These are phyloP conservation scores for Phaseolus coccineus DNA, from an alignment of 331 rosid genomes.

Conservation along the genomic window DNA sequence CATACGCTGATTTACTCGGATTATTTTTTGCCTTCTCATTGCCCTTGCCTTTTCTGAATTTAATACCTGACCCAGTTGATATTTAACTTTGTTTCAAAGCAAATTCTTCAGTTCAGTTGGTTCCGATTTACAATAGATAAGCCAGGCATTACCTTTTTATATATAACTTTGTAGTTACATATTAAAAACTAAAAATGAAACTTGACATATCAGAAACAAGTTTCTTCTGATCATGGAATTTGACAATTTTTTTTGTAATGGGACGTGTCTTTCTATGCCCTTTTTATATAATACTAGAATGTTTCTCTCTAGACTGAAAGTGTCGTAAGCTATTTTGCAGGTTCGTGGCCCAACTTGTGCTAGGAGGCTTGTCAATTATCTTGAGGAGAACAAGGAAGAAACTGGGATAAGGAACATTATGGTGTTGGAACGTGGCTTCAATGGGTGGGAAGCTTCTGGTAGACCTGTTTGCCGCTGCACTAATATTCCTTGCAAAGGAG, in stretches of 20 bases:
- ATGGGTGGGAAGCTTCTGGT: constrained; percentile 93
- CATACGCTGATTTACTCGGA: neutral
- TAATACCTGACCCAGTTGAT: constrained; percentile 4
- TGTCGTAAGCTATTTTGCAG: constrained; percentile 51
- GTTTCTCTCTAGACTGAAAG: constrained; percentile 30
- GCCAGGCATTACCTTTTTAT: neutral
- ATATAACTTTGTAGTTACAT: neutral
- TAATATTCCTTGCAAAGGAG: constrained; percentile 69
- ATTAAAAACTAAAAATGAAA: neutral
- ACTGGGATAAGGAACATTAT: constrained; percentile 74
- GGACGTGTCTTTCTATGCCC: constrained; percentile 14
- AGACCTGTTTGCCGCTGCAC: constrained; percentile 89
- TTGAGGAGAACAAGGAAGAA: constrained; percentile 74
- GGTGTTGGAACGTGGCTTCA: constrained; percentile 95
- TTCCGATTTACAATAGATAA: constrained; percentile 6
- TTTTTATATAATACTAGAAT: neutral
- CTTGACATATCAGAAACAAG: constrained; percentile 16
- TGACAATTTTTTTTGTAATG: neutral
- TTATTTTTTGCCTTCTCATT: constrained; percentile 16
- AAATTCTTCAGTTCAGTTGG: constrained; percentile 14
- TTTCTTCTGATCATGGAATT: constrained; percentile 19
- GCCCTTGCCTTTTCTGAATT: neutral
- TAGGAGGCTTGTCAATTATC: constrained; percentile 70
- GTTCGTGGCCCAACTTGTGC: constrained; percentile 98
- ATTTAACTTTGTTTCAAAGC: neutral